Base-by-base conservation (phyloP, 169 alveolate genomes). In the Eimeria praecox region DNA sequence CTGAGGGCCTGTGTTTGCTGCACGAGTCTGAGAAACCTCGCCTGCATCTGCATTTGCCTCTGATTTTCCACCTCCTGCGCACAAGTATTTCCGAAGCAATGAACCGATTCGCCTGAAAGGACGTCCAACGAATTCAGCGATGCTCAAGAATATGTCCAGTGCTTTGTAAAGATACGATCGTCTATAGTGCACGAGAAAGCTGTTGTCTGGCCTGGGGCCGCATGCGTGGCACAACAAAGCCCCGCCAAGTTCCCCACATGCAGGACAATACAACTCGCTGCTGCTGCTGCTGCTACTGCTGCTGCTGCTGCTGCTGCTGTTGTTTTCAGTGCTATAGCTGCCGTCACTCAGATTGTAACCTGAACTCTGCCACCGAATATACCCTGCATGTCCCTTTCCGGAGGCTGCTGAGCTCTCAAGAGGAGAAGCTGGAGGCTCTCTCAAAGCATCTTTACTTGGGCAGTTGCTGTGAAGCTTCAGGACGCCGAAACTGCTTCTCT, bases 201-300 rank as follows among this genome's bases (percentile, higher is more conserved):
- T 20, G 44, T 38, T 38, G 59, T 82, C 90, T 6, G 90, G 90
- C 71, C 73, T 14, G 3, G 90, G 90, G 46, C 90, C 44, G 73
- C 90, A 82, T 49, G 46, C 73, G 52, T 30, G 90, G 90, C 90
- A 82, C 71, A 82, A 27, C 90, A 82, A n/a, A 82, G 90, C 90
- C 44, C 90, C 90, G 49, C 71, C 73, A 0, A 82, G 73, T 30
- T 82, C 73, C 27, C 90, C 73, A 52, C 90, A 82, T 6, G 90
- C 90, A 46, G 75, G 73, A 30, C 90, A 82, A n/a, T 82, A 52
- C 24, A 82, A 5, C 52, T 82, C 52, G 64, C 88, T 40, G 88
- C 88, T 78, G 30, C 14, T 24, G 88, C 35, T 35, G 52, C 66
- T 24, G 82, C 42, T n/a, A 44, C 52, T 33, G 66, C 4, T 56